These are phyloP conservation scores for Penicillium sp. DNA, from an alignment of 2,329 filamentous ascomycete species.

Conservation along the genomic window DNA sequence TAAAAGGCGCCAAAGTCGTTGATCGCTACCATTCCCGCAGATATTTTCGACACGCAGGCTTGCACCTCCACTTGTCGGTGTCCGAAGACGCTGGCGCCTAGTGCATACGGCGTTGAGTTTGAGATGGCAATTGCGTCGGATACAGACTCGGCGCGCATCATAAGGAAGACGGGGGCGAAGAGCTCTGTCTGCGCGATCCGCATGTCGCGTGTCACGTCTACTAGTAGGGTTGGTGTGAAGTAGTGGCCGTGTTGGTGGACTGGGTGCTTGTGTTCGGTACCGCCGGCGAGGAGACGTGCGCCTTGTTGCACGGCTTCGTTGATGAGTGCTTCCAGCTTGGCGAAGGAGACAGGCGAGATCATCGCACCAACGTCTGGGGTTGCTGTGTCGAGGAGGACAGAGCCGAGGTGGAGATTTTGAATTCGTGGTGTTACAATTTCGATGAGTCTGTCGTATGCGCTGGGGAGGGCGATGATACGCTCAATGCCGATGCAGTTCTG, in stretches of 20 bases:
- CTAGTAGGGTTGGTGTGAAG: conserved; percentile 85
- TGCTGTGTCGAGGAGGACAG: conserved; percentile 55
- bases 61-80: conserved; percentile 62
- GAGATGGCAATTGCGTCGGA: conserved; percentile 71
- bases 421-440: conserved; percentile 71
- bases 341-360: conserved; percentile 76
- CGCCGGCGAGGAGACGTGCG: conserved; percentile 78
- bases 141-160: conserved; percentile 72
- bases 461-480: conserved; percentile 77
- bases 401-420: conserved; percentile 71
- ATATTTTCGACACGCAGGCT: conserved; percentile 65
- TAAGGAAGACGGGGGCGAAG: conserved; percentile 84
- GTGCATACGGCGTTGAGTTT: conserved; percentile 80
- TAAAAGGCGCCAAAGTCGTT: conserved; percentile 97
- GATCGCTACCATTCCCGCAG: conserved; percentile 86
- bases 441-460: conserved; percentile 73
- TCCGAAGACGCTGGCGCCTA: conserved; percentile 88
- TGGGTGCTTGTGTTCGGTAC: conserved; percentile 69
- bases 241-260: conserved; percentile 78
- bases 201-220: conserved; percentile 86
- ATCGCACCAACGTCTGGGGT: conserved; percentile 78
- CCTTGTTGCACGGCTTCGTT: conserved; percentile 73
- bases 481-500: conserved; percentile 99
- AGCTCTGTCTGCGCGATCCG: conserved; percentile 84
- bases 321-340: conserved; percentile 73